A percentile compares a stretch with the other conserved stretches of the same genome.
Conservation (phyloP, 129 eudicot genomes). For the Ambrosia artemisiifolia region DNA sequence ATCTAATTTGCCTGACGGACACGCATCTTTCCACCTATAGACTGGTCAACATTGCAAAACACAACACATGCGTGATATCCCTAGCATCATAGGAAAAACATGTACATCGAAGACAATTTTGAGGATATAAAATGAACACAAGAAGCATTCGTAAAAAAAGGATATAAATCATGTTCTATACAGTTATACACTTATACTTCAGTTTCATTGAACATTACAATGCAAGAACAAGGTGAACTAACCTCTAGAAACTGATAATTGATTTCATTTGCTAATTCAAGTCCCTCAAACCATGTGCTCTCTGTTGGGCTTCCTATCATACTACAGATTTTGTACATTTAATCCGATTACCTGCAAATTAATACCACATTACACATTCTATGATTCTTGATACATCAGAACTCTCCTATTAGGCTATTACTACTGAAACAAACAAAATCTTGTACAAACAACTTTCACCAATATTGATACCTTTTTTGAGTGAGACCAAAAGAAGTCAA, state of each 20-base stretch:
- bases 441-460: too few species aligned
- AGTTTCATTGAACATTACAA: not conserved
- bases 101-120: too few species aligned
- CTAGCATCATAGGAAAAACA: too few species aligned
- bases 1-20: too few species aligned
- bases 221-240: constrained; percentile 13
- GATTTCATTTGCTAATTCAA: constrained; percentile 52
- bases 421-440: too few species aligned
- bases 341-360: constrained; percentile 73
- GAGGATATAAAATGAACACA: not conserved
- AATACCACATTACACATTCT: constrained; percentile 1
- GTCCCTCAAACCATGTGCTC: constrained; percentile 61
- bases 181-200: not conserved
- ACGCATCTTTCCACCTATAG: too few species aligned
- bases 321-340: constrained; percentile 77
- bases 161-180: not conserved
- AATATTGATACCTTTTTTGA: too few species aligned
- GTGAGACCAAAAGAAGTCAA: too few species aligned
- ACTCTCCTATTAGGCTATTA: too few species aligned
- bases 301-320: constrained; percentile 69
- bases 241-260: constrained; percentile 86
- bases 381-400: too few species aligned
- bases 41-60: too few species aligned
- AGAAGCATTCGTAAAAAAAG: not conserved
- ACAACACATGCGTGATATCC: too few species aligned